These are phyloP conservation scores for Sporothrix globosa DNA, from an alignment of 2,329 filamentous ascomycete genomes.

Conservation along the genomic window DNA sequence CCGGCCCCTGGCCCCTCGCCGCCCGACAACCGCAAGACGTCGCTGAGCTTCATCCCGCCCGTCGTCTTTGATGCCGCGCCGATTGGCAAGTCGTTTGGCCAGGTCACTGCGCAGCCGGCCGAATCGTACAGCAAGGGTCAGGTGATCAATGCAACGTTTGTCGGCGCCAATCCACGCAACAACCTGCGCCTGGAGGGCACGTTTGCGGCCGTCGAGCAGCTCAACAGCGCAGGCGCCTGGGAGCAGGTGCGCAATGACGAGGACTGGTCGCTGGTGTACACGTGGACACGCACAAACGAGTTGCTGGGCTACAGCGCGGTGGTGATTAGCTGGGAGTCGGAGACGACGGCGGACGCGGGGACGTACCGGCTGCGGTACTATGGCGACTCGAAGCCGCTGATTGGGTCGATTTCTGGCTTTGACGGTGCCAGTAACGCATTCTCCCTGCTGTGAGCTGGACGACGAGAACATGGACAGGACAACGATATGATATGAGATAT, in stretches of 20 bases:
- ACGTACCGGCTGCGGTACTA: slow-evolving; percentile 78
- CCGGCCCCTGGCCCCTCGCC: slow-evolving; percentile 63
- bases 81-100: slow-evolving; percentile 69
- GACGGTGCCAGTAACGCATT: slow-evolving; percentile 42
- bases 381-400: slow-evolving; percentile 72
- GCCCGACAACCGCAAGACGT: slow-evolving; percentile 76
- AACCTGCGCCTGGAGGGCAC: slow-evolving; percentile 77
- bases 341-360: slow-evolving; percentile 59
- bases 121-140: slow-evolving; percentile 60
- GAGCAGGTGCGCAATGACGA: slow-evolving; percentile 68
- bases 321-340: slow-evolving; percentile 76
- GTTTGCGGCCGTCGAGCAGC: slow-evolving; percentile 74
- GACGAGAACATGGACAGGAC: background rate
- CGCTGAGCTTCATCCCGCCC: slow-evolving; percentile 76
- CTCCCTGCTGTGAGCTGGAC: slow-evolving; percentile 35
- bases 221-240: slow-evolving; percentile 59
- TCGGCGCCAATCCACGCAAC: slow-evolving; percentile 87
- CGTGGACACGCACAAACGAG: slow-evolving; percentile 74
- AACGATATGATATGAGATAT: background rate
- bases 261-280: slow-evolving; percentile 81
- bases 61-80: slow-evolving; percentile 75
- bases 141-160: slow-evolving; percentile 68
- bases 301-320: slow-evolving; percentile 76
- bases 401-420: slow-evolving; percentile 62
- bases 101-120: slow-evolving; percentile 56